Percentiles rank a stretch among this genome's conserved stretches.
These are phyloP conservation scores for Collybia sordida DNA, from an alignment of 768 basidiomycete genomes.

Conservation along the genomic window DNA sequence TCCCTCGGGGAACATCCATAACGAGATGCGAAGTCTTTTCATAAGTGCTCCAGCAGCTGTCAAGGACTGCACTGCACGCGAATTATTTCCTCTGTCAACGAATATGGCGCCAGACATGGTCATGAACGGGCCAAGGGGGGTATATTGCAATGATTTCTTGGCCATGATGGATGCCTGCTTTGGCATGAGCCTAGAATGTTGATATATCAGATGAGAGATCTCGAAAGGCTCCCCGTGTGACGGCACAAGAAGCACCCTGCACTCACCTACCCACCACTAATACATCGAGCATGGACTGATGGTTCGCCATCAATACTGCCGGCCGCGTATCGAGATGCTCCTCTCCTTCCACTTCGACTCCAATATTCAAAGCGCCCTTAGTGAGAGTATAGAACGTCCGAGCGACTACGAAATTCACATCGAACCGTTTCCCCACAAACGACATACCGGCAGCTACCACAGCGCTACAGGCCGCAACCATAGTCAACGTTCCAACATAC, in stretches of 20 bases:
- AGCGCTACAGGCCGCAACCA: conserved; percentile 72
- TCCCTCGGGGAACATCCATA: conserved; percentile 98
- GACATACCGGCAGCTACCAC: conserved; percentile 66
- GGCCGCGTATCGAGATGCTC: conserved; percentile 76
- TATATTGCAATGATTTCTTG: conserved; percentile 85
- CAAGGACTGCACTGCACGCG: conserved; percentile 73
- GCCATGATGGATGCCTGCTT: conserved; percentile 84
- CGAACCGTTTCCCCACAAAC: conserved; percentile 65
- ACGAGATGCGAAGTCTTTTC: conserved; percentile 65
- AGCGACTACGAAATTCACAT: conserved; percentile 83
- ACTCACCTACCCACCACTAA: conserved; percentile 76
- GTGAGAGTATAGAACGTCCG: conserved; percentile 76
- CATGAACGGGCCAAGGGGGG: conserved; percentile 93
- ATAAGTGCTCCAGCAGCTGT: conserved; percentile 76
- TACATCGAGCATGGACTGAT: conserved; percentile 93
- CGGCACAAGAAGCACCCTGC: conserved; percentile 11
- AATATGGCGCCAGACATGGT: conserved; percentile 87
- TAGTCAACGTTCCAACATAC: conserved; percentile 70
- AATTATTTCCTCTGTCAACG: conserved; percentile 81
- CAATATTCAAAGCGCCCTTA: conserved; percentile 61
- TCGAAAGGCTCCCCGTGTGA: conserved; percentile 4
- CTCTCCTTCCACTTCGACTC: conserved; percentile 80
- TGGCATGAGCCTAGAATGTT: conserved; percentile 67
- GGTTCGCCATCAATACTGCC: conserved; percentile 81
- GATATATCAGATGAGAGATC: conserved; percentile 1